These are phyloP conservation scores for Dothidotthia symphoricarpi DNA, from an alignment of 2,329 filamentous ascomycete genomes.

Conservation along the genomic window DNA sequence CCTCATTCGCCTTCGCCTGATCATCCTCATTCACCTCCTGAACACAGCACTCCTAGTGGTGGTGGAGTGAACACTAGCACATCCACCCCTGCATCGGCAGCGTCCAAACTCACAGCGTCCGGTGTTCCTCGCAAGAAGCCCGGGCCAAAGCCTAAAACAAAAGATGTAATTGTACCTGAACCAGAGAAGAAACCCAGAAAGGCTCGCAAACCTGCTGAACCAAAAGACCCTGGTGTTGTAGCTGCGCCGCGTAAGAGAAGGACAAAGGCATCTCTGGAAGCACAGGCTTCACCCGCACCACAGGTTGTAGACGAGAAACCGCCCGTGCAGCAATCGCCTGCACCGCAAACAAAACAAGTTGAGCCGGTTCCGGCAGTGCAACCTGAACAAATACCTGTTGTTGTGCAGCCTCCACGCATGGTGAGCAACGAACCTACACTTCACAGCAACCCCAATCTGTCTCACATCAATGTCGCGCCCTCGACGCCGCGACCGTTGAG, in stretches of 20 bases:
- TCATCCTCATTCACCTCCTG: too few relatives aligned
- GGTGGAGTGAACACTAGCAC: slow-evolving; percentile 28
- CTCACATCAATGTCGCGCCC: slow-evolving; percentile 46
- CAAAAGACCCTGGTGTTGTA: slow-evolving; percentile 50
- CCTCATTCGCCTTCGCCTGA: slow-evolving; percentile 35
- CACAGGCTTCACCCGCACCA: slow-evolving; percentile 26
- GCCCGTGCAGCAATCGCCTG: slow-evolving; percentile 22
- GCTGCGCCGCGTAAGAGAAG: slow-evolving; percentile 52
- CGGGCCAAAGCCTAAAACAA: slow-evolving; percentile 44
- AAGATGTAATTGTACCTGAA: slow-evolving; percentile 37
- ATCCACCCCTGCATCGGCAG: slow-evolving; percentile 31
- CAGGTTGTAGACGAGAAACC: slow-evolving; percentile 27
- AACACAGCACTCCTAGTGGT: slow-evolving; percentile 20
- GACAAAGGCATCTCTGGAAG: slow-evolving; percentile 41
- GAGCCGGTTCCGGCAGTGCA: slow-evolving; percentile 26
- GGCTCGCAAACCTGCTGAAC: slow-evolving; percentile 46
- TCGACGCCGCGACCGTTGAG: slow-evolving; percentile 56
- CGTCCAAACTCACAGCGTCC: slow-evolving; percentile 34
- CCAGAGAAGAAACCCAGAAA: slow-evolving; percentile 47
- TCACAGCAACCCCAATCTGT: slow-evolving; percentile 39
- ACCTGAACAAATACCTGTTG: slow-evolving; percentile 27
- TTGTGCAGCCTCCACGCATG: slow-evolving; percentile 30
- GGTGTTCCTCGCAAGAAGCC: slow-evolving; percentile 44
- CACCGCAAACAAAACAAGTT: slow-evolving; percentile 31
- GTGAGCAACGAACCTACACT: slow-evolving; percentile 43